Evolutionary conservation across 129 eudicot species (phyloP).

Genomic region (Escallonia herrerae): DNA sequence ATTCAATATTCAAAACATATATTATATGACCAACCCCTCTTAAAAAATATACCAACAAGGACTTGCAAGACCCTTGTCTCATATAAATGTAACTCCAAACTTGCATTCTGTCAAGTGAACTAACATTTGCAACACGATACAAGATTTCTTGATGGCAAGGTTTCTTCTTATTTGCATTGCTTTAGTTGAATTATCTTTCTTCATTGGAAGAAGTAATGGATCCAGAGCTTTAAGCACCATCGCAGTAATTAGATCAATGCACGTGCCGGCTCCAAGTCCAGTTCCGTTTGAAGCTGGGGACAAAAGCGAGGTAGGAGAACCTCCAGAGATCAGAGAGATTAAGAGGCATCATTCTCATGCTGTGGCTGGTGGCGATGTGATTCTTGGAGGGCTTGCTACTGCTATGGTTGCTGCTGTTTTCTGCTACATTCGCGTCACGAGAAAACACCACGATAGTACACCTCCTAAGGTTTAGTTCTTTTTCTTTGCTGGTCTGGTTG

Average conservation of each 20-base stretch:
- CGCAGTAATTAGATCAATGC: background rate
- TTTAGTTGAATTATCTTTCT: background rate
- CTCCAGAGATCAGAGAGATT: conserved; percentile 16
- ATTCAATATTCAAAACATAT: background rate
- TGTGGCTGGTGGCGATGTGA: conserved; percentile 45
- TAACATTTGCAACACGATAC: background rate
- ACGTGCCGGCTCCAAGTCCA: conserved; percentile 13
- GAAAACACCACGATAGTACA: conserved; percentile 6
- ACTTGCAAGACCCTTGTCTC: background rate
- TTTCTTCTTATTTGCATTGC: conserved; percentile 16
- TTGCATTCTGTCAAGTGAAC: background rate
- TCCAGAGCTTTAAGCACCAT: conserved; percentile 11
- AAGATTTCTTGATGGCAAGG: conserved; percentile 17
- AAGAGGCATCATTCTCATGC: conserved; percentile 29
- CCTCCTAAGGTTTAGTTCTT: conserved; percentile 3
- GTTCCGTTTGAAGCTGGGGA: conserved; percentile 1
- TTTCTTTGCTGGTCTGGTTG: background rate
- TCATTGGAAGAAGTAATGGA: conserved; percentile 14
- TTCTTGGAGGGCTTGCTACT: conserved; percentile 47
- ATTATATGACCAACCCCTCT: conserved; percentile 10
- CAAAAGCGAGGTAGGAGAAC: background rate
- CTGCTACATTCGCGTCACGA: conserved; percentile 42
- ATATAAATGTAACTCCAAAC: conserved; percentile 1
- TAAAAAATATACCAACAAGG: conserved; percentile 4
- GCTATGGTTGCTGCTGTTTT: conserved; percentile 38